A percentile compares a stretch with the other conserved stretches of the same genome.
Conservation (phyloP, 352 stramenopile genomes). For the Phytopythium litorale region DNA sequence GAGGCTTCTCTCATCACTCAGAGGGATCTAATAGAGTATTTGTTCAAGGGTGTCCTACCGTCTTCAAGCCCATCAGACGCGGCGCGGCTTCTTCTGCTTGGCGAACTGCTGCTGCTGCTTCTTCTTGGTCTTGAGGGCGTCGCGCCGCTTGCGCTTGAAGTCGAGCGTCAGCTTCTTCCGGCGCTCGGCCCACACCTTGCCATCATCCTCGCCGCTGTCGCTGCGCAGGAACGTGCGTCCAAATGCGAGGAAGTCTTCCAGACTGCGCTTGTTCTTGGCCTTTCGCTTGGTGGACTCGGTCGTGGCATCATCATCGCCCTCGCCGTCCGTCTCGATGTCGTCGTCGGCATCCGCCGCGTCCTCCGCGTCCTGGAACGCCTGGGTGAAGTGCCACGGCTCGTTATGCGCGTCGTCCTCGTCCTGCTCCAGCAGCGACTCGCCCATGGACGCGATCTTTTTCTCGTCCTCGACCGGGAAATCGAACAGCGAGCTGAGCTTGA, state of each 20-base stretch:
- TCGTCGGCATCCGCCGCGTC: conserved; percentile 17
- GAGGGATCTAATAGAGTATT: too few relatives aligned
- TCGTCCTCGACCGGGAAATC: conserved; percentile 49
- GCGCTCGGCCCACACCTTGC: conserved; percentile 46
- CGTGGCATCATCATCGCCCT: conserved; percentile 26
- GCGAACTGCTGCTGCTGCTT: conserved; percentile 46
- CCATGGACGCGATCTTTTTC: conserved; percentile 35
- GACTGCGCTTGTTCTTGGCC: conserved; percentile 29
- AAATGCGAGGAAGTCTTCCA: conserved; percentile 68
- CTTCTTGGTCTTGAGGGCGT: conserved; percentile 75
- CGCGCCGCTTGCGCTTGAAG: conserved; percentile 78
- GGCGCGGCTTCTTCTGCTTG: conserved; percentile 22
- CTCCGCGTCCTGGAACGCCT: conserved; percentile 32
- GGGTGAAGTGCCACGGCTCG: conserved; percentile 42
- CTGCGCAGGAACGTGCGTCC: conserved; percentile 39
- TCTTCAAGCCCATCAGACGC: not conserved
- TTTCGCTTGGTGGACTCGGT: conserved; percentile 16
- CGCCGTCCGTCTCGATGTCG: conserved; percentile 30
- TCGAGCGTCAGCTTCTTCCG: conserved; percentile 76
- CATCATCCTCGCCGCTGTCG: conserved; percentile 15
- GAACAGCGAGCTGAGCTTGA: conserved; percentile 77
- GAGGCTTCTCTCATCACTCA: too few relatives aligned
- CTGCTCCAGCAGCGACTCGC: conserved; percentile 49
- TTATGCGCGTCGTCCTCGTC: conserved; percentile 20
- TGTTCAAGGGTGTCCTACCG: too few relatives aligned